phyloP scores from a whole-genome alignment of 1,139 yeast species.

The Nakaseomyces glabratus region DNA sequence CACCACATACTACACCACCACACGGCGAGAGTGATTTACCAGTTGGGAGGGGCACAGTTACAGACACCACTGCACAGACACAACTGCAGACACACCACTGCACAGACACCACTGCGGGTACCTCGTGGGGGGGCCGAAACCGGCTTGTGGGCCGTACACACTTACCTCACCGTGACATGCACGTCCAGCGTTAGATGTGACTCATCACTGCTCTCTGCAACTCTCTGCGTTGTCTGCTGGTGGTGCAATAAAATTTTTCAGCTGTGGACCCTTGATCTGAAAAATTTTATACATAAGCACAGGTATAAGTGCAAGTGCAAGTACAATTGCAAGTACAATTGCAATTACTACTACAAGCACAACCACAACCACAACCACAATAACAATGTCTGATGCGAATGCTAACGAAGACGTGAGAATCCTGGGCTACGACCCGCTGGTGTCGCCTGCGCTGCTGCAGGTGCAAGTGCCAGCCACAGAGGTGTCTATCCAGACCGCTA shows the following conservation, averaged over 20 bases:
- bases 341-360: not conserved
- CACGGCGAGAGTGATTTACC: no score
- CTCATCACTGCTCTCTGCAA: no score
- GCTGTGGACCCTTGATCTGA: not conserved
- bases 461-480: slow-evolving; percentile 65
- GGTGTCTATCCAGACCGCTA: slow-evolving; percentile 56
- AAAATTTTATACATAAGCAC: not conserved
- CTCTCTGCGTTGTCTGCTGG: no score
- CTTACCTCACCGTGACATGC: no score
- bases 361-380: not conserved
- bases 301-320: not conserved
- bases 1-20: no score
- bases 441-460: slow-evolving; percentile 79
- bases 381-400: slow-evolving; percentile 3
- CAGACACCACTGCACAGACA: no score
- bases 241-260: not conserved
- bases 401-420: slow-evolving; percentile 74
- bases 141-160: no score
- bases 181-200: no score
- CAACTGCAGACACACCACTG: no score
- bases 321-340: not conserved
- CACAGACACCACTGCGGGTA: no score
- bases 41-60: no score
- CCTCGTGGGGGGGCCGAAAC: no score
- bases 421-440: slow-evolving; percentile 81